A percentile compares a stretch with the other conserved stretches of the same genome.
Evolutionary conservation across 768 basidiomycete genomes (phyloP).

Genomic region (Leucogyrophana mollusca): DNA sequence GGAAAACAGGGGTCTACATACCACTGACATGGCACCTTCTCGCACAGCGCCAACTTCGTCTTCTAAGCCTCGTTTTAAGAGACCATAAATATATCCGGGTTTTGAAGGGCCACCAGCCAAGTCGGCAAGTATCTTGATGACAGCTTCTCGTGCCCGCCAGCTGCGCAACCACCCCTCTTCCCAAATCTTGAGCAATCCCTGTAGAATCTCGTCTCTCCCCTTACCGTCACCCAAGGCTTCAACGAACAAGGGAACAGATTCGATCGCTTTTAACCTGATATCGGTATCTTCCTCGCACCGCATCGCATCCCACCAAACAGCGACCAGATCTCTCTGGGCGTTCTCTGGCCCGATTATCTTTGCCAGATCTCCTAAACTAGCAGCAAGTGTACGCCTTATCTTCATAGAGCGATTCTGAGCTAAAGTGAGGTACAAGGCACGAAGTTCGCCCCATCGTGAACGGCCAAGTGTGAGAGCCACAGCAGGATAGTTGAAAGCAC

Average conservation of each 20-base stretch:
- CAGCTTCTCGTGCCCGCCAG: conserved; percentile 82
- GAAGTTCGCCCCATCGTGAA: conserved; percentile 71
- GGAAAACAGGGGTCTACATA: conserved; percentile 38
- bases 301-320: conserved; percentile 66
- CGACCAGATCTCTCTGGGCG: conserved; percentile 65
- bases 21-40: conserved; percentile 65
- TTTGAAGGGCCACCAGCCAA: conserved; percentile 46
- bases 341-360: conserved; percentile 76
- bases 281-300: conserved; percentile 58
- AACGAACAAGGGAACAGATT: conserved; percentile 60
- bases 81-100: conserved; percentile 45
- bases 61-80: conserved; percentile 62
- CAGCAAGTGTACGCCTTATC: conserved; percentile 79
- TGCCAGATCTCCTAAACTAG: conserved; percentile 87
- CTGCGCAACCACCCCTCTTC: conserved; percentile 53
- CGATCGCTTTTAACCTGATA: conserved; percentile 69
- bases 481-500: conserved; percentile 91
- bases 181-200: conserved; percentile 54
- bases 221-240: conserved; percentile 46
- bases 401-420: conserved; percentile 57
- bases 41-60: conserved; percentile 86
- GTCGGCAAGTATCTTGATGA: conserved; percentile 54
- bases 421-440: conserved; percentile 64
- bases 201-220: conserved; percentile 44
- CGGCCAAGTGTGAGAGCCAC: conserved; percentile 81